A percentile compares a stretch with the other conserved stretches of the same genome.
phyloP scores from a whole-genome alignment of 768 basidiomycete species.

The Chalciporus pseudorubinellus region DNA sequence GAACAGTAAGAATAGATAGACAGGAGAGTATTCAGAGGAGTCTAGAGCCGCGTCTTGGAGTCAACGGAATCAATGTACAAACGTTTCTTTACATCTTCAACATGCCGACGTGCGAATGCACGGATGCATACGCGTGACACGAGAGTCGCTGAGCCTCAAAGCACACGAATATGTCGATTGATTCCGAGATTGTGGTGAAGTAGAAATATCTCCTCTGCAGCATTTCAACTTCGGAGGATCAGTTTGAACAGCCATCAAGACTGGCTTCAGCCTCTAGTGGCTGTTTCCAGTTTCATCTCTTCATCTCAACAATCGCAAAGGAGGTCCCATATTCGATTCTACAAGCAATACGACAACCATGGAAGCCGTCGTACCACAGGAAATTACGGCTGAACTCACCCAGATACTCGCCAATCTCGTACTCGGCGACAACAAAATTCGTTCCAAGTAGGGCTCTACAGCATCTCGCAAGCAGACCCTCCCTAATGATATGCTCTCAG shows the following conservation, averaged over 20 bases:
- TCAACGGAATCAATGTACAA: too few species aligned
- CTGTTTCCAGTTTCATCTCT: not conserved
- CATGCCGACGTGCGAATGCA: too few species aligned
- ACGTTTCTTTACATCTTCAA: too few species aligned
- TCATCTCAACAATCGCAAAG: constrained; percentile 2
- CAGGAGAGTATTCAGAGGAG: too few species aligned
- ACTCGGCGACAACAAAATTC: constrained; percentile 79
- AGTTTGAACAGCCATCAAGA: not conserved
- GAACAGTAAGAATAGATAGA: not conserved
- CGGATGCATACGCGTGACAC: too few species aligned
- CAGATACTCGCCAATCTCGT: constrained; percentile 86
- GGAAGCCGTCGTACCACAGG: constrained; percentile 45
- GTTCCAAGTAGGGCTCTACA: constrained; percentile 50
- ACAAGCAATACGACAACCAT: constrained; percentile 12
- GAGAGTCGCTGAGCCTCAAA: too few species aligned
- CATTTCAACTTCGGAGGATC: not conserved
- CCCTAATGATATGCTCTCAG: constrained; percentile 33
- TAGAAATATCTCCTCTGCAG: not conserved
- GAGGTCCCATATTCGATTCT: not conserved
- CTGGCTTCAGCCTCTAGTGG: not conserved
- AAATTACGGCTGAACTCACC: constrained; percentile 73
- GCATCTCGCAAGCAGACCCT: not conserved
- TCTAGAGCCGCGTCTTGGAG: too few species aligned
- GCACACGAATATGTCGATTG: too few species aligned
- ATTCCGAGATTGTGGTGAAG: not conserved